phyloP scores from a whole-genome alignment of 2,329 filamentous ascomycete species.

The Teratosphaeriaceae sp. region DNA sequence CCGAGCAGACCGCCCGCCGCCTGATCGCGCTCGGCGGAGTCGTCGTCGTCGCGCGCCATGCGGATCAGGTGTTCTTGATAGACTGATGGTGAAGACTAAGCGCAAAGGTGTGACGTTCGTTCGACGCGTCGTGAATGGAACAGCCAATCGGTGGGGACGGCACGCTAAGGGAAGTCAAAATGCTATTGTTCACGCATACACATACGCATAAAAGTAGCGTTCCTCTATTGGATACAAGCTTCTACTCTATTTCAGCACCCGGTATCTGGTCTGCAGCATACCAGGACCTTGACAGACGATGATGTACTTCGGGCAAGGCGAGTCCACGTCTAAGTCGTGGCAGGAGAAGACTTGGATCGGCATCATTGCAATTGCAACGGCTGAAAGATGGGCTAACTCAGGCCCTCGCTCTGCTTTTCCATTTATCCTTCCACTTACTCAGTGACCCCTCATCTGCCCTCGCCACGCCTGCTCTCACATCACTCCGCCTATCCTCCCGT shows the following conservation, averaged over 20 bases:
- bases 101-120: not conserved
- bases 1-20: constrained; percentile 8
- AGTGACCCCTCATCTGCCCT: constrained; percentile 4
- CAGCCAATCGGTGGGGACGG: no score
- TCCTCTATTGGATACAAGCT: not conserved
- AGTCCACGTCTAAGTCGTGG: no score
- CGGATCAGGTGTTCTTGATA: no score
- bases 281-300: no score
- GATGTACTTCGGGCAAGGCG: no score
- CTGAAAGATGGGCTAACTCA: no score
- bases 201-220: not conserved
- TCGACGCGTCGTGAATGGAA: not conserved
- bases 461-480: constrained; percentile 20
- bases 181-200: not conserved
- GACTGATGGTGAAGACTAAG: not conserved
- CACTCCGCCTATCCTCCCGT: constrained; percentile 53
- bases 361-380: no score
- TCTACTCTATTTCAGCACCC: no score
- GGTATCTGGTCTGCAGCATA: no score
- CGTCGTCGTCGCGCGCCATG: not conserved
- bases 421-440: constrained; percentile 5
- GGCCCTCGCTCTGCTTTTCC: constrained; percentile 6
- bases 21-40: constrained; percentile 2
- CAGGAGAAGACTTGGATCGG: no score
- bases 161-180: constrained; percentile 1